phyloP scores from a whole-genome alignment of 164 flowering plant genomes.

The Umbilicus rupestris region DNA sequence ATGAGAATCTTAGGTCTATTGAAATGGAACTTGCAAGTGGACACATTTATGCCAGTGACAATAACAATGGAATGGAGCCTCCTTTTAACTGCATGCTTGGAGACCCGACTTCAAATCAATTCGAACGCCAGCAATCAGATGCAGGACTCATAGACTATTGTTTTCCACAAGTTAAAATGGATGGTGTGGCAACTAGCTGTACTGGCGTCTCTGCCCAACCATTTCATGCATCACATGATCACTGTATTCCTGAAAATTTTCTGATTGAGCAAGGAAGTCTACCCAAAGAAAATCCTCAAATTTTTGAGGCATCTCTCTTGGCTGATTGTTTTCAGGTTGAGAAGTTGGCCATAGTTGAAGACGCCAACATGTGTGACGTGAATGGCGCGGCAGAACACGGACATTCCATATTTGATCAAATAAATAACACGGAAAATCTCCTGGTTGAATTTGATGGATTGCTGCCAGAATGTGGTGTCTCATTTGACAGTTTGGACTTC shows the following conservation, averaged over 20 bases:
- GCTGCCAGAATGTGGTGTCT: conserved; percentile 30
- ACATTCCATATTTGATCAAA: conserved; percentile 11
- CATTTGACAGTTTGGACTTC: conserved; percentile 37
- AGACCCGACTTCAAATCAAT: conserved; percentile 27
- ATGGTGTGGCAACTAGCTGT: conserved; percentile 14
- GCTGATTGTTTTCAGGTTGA: conserved; percentile 17
- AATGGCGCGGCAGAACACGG: conserved; percentile 10
- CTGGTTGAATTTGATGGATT: conserved; percentile 26
- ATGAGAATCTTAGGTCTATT: conserved; percentile 35
- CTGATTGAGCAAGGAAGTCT: conserved; percentile 22
- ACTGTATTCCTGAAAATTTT: conserved; percentile 18
- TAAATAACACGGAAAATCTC: conserved; percentile 29
- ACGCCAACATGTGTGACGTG: conserved; percentile 19
- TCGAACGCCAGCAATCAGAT: conserved; percentile 34
- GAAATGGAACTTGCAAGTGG: conserved; percentile 36
- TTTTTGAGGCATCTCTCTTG: conserved; percentile 15
- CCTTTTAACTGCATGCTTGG: conserved; percentile 21
- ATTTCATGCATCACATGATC: conserved; percentile 16
- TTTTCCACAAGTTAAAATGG: conserved; percentile 28
- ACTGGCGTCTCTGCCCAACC: conserved; percentile 12
- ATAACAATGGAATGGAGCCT: conserved; percentile 29
- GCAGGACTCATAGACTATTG: conserved; percentile 28
- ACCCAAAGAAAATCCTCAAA: conserved; percentile 22
- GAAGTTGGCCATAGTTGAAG: conserved; percentile 24
- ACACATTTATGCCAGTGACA: conserved; percentile 23